Conservation (phyloP, 306 rosid species). For the Quercus dentata region DNA sequence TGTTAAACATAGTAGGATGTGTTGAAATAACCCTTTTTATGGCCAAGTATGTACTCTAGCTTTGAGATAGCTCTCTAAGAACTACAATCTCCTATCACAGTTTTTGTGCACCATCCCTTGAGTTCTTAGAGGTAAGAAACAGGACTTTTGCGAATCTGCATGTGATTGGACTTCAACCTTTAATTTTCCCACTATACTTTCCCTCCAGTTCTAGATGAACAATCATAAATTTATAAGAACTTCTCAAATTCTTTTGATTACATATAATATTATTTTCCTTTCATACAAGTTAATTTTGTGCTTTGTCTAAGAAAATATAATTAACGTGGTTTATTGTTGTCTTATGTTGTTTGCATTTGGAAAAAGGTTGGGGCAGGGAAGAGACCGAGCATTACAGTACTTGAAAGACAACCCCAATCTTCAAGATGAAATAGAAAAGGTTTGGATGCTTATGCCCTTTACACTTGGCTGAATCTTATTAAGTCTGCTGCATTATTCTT, state of each 20-base stretch:
- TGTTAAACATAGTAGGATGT: too few relatives aligned
- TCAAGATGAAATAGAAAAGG: slow-evolving; percentile 91
- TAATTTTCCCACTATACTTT: background rate
- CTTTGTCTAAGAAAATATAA: background rate
- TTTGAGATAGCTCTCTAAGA: too few relatives aligned
- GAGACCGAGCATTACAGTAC: slow-evolving; percentile 87
- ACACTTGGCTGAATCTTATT: slow-evolving; percentile 1
- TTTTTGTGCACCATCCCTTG: background rate
- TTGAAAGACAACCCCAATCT: slow-evolving; percentile 72
- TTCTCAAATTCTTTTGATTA: background rate
- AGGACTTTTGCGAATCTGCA: background rate
- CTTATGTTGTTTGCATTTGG: slow-evolving; percentile 14
- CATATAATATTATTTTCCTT: background rate
- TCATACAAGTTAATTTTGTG: background rate
- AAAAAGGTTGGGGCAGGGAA: slow-evolving; percentile 94
- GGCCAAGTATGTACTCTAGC: too few relatives aligned
- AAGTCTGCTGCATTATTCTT: slow-evolving; percentile 1
- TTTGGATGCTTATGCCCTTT: slow-evolving; percentile 22
- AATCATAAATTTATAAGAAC: background rate
- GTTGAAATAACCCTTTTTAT: too few relatives aligned
- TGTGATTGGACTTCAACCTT: background rate
- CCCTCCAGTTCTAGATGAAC: background rate
- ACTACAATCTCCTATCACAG: too few relatives aligned
- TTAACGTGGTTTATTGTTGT: slow-evolving; percentile 11
- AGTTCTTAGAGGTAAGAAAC: background rate